Conservation (phyloP, 768 basidiomycete genomes). For the Mycena maculata region DNA sequence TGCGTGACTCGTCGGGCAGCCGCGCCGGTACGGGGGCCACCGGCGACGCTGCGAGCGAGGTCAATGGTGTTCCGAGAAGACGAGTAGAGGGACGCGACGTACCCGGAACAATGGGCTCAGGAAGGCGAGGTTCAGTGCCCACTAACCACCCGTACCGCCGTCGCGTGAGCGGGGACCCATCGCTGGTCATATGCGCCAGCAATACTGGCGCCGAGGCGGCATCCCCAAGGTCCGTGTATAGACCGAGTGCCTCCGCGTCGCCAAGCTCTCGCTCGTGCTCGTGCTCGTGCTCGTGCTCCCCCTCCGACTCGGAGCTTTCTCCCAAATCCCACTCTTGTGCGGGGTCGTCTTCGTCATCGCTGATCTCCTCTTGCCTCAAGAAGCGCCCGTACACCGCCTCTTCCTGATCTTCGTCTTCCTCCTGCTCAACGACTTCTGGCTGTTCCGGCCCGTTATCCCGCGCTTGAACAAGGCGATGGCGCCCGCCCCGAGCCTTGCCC, state of each 20-base stretch:
- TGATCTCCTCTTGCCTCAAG: slow-evolving; percentile 36
- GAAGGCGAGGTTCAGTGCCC: slow-evolving; percentile 34
- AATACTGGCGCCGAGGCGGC: slow-evolving; percentile 54
- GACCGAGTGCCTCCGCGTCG: slow-evolving; percentile 55
- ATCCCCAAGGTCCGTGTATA: slow-evolving; percentile 67
- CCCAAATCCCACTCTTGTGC: slow-evolving; percentile 20
- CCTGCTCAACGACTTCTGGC: not conserved
- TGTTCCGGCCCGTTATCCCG: not conserved
- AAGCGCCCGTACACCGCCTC: slow-evolving; percentile 28
- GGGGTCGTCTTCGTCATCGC: slow-evolving; percentile 26
- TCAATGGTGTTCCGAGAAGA: not conserved
- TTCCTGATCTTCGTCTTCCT: slow-evolving; percentile 21
- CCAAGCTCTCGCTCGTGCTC: slow-evolving; percentile 36
- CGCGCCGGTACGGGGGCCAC: slow-evolving; percentile 34
- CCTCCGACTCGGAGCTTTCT: slow-evolving; percentile 25
- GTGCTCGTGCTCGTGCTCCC: slow-evolving; percentile 11
- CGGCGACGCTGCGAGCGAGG: slow-evolving; percentile 29
- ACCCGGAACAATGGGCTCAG: slow-evolving; percentile 32
- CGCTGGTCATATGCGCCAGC: slow-evolving; percentile 64
- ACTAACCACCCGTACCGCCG: slow-evolving; percentile 56
- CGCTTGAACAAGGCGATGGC: too few species aligned
- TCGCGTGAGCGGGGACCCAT: slow-evolving; percentile 62
- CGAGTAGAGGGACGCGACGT: not conserved
- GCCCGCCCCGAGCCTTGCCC: slow-evolving; percentile 18
- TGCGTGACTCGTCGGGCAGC: slow-evolving; percentile 35